A percentile compares a stretch with the other conserved stretches of the same genome.
Conservation (phyloP, 2,329 filamentous ascomycete genomes). For the Aphanocladium album region DNA sequence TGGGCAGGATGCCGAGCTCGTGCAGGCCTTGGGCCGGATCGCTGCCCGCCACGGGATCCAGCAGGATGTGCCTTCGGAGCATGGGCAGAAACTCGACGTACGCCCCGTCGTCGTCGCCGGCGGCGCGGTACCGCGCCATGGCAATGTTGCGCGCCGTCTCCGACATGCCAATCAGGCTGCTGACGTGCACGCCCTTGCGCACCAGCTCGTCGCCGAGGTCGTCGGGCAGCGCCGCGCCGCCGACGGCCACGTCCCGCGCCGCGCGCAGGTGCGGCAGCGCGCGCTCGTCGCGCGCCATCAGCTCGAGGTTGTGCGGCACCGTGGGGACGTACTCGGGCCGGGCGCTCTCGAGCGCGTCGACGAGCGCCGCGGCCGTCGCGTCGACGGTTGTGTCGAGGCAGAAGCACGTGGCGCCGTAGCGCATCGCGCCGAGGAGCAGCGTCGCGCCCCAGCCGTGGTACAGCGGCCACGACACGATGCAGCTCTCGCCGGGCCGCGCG, state of each 20-base stretch:
- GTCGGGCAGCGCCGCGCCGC: background rate
- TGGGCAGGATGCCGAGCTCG: background rate
- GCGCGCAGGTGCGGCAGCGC: background rate
- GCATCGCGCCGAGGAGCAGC: background rate
- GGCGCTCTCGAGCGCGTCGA: constrained; percentile 3
- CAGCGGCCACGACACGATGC: constrained; percentile 3
- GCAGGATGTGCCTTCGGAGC: background rate
- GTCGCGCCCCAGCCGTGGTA: constrained; percentile 7
- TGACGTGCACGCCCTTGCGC: background rate
- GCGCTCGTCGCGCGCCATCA: background rate
- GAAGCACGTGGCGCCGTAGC: background rate
- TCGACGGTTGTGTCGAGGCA: constrained; percentile 1
- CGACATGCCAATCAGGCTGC: background rate
- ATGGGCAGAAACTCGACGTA: background rate
- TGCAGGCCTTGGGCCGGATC: background rate
- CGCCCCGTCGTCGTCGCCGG: background rate
- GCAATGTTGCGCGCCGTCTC: constrained; percentile 4
- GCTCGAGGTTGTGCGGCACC: background rate
- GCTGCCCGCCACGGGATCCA: background rate
- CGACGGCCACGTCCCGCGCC: background rate
- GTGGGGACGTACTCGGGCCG: background rate
- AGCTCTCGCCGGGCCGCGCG: background rate
- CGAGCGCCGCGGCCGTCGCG: background rate
- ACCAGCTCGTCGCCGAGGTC: background rate
- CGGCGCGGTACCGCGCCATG: background rate